Evolutionary conservation across 108 stramenopile species (phyloP).

Genomic region (Epithemia pelagica): DNA sequence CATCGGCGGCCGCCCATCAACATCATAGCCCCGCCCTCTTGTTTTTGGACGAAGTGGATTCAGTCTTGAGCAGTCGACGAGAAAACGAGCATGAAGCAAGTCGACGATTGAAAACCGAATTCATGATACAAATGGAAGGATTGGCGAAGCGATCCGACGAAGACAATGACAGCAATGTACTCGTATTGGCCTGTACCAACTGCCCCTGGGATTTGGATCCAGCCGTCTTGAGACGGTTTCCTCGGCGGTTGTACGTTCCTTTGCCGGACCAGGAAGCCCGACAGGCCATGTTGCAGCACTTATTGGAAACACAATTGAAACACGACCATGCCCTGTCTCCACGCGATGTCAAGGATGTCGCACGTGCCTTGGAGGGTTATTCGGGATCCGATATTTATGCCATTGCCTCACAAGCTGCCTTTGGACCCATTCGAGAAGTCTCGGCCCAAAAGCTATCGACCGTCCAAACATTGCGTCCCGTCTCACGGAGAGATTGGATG

Average conservation of each 20-base stretch:
- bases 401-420: constrained; percentile 56
- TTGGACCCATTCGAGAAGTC: constrained; percentile 45
- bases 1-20: constrained; percentile 27
- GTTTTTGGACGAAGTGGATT: constrained; percentile 95
- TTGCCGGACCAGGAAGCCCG: constrained; percentile 71
- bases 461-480: not conserved
- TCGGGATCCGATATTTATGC: constrained; percentile 55
- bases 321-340: constrained; percentile 16
- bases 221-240: constrained; percentile 81
- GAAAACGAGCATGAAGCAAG: constrained; percentile 87
- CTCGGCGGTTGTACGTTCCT: constrained; percentile 88
- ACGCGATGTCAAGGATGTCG: constrained; percentile 26
- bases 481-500: not conserved
- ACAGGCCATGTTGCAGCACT: constrained; percentile 35
- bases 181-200: constrained; percentile 91
- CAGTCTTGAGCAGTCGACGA: constrained; percentile 54
- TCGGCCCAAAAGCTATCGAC: constrained; percentile 15
- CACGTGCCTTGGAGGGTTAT: constrained; percentile 38
- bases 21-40: constrained; percentile 51
- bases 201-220: constrained; percentile 94
- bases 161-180: constrained; percentile 26
- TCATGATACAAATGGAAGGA: constrained; percentile 96
- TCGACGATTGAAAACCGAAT: constrained; percentile 92
- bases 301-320: constrained; percentile 38
- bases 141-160: constrained; percentile 23